phyloP scores from a whole-genome alignment of 306 rosid species.

The Prunus fruticosa region DNA sequence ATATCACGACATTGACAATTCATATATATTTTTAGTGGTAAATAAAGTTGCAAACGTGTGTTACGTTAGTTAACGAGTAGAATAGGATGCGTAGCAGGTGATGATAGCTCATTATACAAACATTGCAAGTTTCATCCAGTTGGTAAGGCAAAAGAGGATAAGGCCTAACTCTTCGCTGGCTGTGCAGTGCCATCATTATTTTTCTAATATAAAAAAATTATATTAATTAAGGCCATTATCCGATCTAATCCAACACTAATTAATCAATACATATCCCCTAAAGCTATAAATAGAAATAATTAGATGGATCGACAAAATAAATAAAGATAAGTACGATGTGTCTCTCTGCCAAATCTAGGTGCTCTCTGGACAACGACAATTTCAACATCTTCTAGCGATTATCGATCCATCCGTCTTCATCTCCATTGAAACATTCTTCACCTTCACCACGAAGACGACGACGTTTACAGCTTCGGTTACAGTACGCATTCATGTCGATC shows the following conservation, averaged over 20 bases:
- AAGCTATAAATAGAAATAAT: neutral
- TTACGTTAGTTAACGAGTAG: neutral
- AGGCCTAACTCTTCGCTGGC: constrained; percentile 24
- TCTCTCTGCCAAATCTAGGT: neutral
- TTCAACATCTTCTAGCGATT: neutral
- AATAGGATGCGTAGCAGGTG: constrained; percentile 10
- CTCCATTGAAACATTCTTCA: neutral
- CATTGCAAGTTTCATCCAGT: constrained; percentile 6
- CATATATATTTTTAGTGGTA: too few relatives aligned
- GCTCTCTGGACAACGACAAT: neutral
- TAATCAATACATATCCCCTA: neutral
- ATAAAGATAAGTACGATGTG: neutral
- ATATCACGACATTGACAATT: too few relatives aligned
- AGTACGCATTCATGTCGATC: constrained; percentile 31
- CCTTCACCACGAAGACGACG: too few relatives aligned
- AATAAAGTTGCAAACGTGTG: too few relatives aligned
- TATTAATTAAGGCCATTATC: constrained; percentile 1
- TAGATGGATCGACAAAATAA: neutral
- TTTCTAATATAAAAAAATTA: neutral
- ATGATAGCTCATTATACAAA: constrained; percentile 24
- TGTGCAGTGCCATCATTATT: neutral
- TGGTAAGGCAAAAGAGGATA: constrained; percentile 44
- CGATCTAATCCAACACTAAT: neutral
- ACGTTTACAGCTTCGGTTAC: too few relatives aligned
- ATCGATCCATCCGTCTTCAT: neutral